These are phyloP conservation scores for Oryza brachyantha DNA, from an alignment of 176 grass and related monocot genomes.

Conservation along the genomic window DNA sequence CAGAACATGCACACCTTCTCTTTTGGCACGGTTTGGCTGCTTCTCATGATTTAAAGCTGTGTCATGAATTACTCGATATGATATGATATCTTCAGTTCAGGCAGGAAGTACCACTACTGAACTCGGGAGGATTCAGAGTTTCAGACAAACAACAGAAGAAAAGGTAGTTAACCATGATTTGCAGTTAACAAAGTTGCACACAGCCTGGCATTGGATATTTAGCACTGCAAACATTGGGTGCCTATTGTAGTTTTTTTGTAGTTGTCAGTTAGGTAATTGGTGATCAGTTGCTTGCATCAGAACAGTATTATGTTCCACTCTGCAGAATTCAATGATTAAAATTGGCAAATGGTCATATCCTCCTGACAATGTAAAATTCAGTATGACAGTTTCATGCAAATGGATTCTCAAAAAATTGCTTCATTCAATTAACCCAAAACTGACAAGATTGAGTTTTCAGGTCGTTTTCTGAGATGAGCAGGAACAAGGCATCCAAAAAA, in stretches of 20 bases:
- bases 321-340: not conserved
- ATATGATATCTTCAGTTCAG: not conserved
- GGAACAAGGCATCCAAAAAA: not conserved
- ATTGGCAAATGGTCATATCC: not conserved
- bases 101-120: not conserved
- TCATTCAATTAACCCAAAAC: not conserved
- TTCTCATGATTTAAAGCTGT: not conserved
- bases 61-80: not conserved
- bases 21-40: conserved; percentile 8
- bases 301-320: not conserved
- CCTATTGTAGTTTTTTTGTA: not conserved
- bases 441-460: not conserved
- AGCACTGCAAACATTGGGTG: not conserved
- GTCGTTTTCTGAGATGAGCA: not conserved
- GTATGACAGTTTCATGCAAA: not conserved
- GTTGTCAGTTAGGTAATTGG: not conserved
- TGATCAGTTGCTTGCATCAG: not conserved
- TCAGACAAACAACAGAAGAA: not conserved
- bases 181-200: not conserved
- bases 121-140: not conserved
- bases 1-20: not conserved
- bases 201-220: not conserved
- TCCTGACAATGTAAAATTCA: not conserved
- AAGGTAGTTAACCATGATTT: not conserved
- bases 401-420: not conserved